Base-by-base conservation (phyloP, 2,329 filamentous ascomycete genomes). In the Aspergillus fumigatiaffinis region DNA sequence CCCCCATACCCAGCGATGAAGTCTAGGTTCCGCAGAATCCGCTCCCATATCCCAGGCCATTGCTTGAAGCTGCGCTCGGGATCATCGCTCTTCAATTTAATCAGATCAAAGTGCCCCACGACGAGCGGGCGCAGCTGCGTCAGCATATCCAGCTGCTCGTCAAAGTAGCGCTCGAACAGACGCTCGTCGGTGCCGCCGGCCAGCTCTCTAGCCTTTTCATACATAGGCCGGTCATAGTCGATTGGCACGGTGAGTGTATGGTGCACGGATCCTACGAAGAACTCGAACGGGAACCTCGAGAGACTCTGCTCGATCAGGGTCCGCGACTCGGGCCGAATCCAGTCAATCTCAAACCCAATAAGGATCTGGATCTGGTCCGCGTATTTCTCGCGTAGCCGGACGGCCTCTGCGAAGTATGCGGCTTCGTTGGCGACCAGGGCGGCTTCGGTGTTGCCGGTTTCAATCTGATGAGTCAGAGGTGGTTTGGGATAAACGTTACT, bases 81-180 rank as follows among this genome's bases (percentile, higher is more conserved):
- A 21, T 89, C 80, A 56, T 85, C 82, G 66, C 89, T 92, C 71
- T 94, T 81, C 61, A 99, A 77, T 12, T 93, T 82, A 54, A 97
- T 88, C 21, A 99, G 84, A 76, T 99, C 94, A 71, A 99, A 96
- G 76, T 99, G 94, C 0, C 92, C 94, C 3, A 99, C 88, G 12
- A 99, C 82, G 7, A 84, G 84, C 32, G 94, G 94, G 64, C 79
- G 78, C 62, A 96, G 74, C 7, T 83, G 80, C 54, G 76, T 74
- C 50, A 99, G 80, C 92, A 99, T 96, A 21, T 86, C 85, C 59
- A 83, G 82, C 77, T 97, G 94, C 64, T 87, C 80, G 73, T 97
- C 92, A 71, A 96, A 97, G 77, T 97, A 99, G 62, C 86, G 84
- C 69, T 86, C 86, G 68, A 88, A 93, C 23, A 97, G 79, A n/a